Evolutionary conservation across 441 rosid genomes (phyloP).

Genomic region (Eutrema salsugineum): DNA sequence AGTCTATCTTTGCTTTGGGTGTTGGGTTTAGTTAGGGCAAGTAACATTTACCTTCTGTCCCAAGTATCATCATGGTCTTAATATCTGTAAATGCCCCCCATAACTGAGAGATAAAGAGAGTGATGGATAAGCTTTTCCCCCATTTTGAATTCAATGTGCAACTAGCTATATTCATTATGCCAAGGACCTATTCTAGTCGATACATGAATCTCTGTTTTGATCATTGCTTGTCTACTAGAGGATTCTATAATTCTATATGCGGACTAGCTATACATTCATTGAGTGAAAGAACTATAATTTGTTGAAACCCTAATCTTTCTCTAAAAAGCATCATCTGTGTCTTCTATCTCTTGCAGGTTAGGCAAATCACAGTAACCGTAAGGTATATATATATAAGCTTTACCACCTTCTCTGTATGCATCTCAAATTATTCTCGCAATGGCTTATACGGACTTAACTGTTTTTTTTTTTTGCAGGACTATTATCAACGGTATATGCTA

Average conservation of each 20-base stretch:
- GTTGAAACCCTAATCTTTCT: slow-evolving; percentile 3
- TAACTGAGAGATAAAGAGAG: neutral
- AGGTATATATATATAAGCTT: slow-evolving; percentile 42
- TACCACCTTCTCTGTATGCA: neutral
- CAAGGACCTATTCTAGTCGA: neutral
- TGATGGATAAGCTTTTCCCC: neutral
- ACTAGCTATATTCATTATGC: neutral
- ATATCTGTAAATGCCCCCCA: neutral
- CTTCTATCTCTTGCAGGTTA: slow-evolving; percentile 54
- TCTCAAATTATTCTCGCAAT: neutral
- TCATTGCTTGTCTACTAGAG: neutral
- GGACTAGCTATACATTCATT: neutral
- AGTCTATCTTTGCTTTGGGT: neutral
- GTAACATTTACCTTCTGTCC: neutral
- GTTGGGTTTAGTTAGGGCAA: neutral
- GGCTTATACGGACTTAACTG: neutral
- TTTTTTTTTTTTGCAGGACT: slow-evolving; percentile 49
- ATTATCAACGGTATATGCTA: slow-evolving; percentile 83
- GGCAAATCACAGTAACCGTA: slow-evolving; percentile 75
- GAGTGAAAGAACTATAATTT: neutral
- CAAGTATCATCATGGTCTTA: slow-evolving; percentile 9
- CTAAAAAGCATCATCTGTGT: neutral
- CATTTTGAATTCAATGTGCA: neutral
- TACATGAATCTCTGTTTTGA: neutral
- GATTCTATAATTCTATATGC: neutral